Evolutionary conservation across 495 filamentous ascomycete genomes (phyloP).

Genomic region (Podospora comata): DNA sequence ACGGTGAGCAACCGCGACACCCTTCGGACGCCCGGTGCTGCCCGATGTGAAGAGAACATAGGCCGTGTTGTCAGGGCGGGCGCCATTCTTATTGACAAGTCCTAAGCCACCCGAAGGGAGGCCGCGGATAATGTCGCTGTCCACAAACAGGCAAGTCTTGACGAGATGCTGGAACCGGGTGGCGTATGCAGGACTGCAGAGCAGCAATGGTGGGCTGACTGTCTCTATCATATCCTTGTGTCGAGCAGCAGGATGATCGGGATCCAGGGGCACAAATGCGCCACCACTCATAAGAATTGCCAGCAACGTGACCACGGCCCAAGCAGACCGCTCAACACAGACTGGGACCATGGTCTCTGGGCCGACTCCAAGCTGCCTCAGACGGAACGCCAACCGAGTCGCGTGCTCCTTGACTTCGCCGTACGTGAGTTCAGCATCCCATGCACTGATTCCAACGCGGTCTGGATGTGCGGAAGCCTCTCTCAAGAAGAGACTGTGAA

Average conservation of each 20-base stretch:
- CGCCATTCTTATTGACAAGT: background rate
- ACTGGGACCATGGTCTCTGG: constrained; percentile 53
- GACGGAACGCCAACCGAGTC: constrained; percentile 39
- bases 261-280: constrained; percentile 56
- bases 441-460: constrained; percentile 38
- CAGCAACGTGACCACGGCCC: constrained; percentile 47
- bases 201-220: constrained; percentile 32
- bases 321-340: constrained; percentile 53
- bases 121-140: constrained; percentile 13
- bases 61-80: constrained; percentile 15
- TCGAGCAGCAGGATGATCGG: constrained; percentile 50
- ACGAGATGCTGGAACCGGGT: constrained; percentile 14
- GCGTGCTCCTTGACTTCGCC: constrained; percentile 41
- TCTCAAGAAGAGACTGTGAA: constrained; percentile 38
- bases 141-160: constrained; percentile 14
- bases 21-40: constrained; percentile 53
- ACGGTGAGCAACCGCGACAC: constrained; percentile 43
- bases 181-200: constrained; percentile 24
- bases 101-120: constrained; percentile 6
- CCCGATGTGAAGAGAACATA: constrained; percentile 61
- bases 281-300: constrained; percentile 52
- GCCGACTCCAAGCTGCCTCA: constrained; percentile 40
- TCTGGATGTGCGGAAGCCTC: constrained; percentile 42
- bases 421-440: constrained; percentile 60
- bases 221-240: constrained; percentile 34